These are phyloP conservation scores for Solanum boliviense DNA, from an alignment of 257 asterid species.

Conservation along the genomic window DNA sequence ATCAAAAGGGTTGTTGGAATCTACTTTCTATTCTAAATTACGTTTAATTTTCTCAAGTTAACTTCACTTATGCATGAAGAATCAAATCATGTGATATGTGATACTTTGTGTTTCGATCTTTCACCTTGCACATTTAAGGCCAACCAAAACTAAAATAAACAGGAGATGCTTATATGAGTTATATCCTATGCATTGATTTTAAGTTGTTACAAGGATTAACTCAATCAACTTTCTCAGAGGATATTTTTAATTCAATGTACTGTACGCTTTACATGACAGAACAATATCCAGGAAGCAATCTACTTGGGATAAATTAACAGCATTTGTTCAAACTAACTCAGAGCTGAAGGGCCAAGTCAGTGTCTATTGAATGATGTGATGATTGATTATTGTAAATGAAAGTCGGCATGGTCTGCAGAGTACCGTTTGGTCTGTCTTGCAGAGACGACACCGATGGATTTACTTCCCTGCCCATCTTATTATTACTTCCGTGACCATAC, in stretches of 20 bases:
- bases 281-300: background rate
- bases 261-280: background rate
- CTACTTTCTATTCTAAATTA: background rate
- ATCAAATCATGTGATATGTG: background rate
- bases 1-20: background rate
- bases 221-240: background rate
- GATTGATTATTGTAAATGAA: slow-evolving; percentile 4
- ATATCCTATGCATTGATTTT: background rate
- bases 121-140: background rate
- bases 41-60: background rate
- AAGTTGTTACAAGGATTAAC: background rate
- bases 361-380: background rate
- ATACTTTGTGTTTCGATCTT: background rate
- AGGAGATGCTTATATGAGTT: background rate
- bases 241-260: background rate
- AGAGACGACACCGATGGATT: background rate
- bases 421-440: background rate
- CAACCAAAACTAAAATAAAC: background rate
- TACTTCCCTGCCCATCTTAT: background rate
- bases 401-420: background rate
- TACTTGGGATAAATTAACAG: background rate
- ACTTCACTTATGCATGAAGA: background rate
- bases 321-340: background rate
- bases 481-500: background rate
- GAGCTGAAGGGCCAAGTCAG: slow-evolving; percentile 26